phyloP scores from a whole-genome alignment of 306 rosid genomes.

The Rubus idaeus region DNA sequence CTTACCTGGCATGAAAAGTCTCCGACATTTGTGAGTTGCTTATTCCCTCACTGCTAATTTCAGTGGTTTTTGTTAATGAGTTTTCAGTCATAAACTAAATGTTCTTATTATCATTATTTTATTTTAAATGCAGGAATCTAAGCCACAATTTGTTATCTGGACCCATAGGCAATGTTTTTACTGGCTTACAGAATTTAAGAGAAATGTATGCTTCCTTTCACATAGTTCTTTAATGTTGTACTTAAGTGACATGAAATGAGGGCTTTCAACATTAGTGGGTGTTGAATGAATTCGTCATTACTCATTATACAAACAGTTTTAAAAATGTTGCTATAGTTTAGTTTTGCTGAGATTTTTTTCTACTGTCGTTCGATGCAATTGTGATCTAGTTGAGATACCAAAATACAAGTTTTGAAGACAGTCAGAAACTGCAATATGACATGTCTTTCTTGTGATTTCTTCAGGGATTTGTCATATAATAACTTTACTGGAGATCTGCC shows the following conservation, averaged over 20 bases:
- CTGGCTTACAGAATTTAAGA: conserved; percentile 65
- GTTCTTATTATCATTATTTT: background rate
- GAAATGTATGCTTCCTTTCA: conserved; percentile 67
- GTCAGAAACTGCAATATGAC: conserved; percentile 13
- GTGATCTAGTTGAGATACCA: background rate
- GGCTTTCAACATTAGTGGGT: conserved; percentile 1
- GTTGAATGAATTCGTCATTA: background rate
- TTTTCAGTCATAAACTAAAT: conserved; percentile 21
- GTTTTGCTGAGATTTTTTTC: background rate
- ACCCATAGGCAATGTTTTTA: conserved; percentile 77
- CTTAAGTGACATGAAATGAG: conserved; percentile 24
- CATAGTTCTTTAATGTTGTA: conserved; percentile 13
- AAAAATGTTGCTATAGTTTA: background rate
- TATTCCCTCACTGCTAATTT: conserved; percentile 8
- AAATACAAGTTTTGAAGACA: background rate
- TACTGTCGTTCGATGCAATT: background rate
- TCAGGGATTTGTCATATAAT: conserved; percentile 86
- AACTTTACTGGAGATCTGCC: conserved; percentile 88
- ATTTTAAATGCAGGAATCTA: conserved; percentile 65
- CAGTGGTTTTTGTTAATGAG: conserved; percentile 5
- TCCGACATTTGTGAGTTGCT: conserved; percentile 73
- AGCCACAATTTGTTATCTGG: conserved; percentile 85
- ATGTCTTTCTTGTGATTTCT: conserved; percentile 17
- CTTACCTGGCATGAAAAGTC: conserved; percentile 56
- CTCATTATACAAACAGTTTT: background rate